Percentiles rank a stretch among this genome's conserved stretches.
Evolutionary conservation across 2,329 filamentous ascomycete species (phyloP).

Genomic region (Aspergillus spinulosporus): DNA sequence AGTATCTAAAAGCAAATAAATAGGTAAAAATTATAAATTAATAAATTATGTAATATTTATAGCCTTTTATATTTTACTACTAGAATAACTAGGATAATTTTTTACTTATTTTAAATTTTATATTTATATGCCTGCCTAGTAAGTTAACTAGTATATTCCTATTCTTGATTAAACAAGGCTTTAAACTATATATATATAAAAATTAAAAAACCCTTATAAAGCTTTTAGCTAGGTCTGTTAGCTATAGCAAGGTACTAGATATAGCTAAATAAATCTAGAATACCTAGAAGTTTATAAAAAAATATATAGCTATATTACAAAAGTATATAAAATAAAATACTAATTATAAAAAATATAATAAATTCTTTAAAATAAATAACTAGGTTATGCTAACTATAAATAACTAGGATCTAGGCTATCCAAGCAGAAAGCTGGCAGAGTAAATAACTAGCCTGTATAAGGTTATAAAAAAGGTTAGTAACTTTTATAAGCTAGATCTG

Average conservation of each 20-base stretch:
- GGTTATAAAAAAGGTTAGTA: not conserved
- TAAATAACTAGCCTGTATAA: not conserved
- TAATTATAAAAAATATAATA: not conserved
- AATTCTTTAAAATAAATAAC: not conserved
- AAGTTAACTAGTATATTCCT: not conserved
- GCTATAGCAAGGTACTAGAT: too few species aligned
- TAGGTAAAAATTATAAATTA: not conserved
- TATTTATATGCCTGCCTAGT: not conserved
- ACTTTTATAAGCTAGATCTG: not conserved
- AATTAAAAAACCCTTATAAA: not conserved
- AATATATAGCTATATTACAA: not conserved
- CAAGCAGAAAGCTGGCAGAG: not conserved
- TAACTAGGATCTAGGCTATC: not conserved
- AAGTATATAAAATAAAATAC: not conserved
- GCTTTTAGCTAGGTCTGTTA: too few species aligned
- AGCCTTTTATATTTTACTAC: not conserved
- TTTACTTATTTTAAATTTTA: not conserved
- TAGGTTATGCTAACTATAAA: not conserved
- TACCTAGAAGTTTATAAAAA: not conserved
- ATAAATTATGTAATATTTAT: not conserved
- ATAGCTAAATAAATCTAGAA: not conserved
- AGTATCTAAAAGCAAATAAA: too few species aligned
- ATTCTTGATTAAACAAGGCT: not conserved
- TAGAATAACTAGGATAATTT: not conserved
- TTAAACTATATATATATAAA: not conserved